These are phyloP conservation scores for Waltiozyma sp. DNA, from an alignment of 1,139 yeast genomes.

Conservation along the genomic window DNA sequence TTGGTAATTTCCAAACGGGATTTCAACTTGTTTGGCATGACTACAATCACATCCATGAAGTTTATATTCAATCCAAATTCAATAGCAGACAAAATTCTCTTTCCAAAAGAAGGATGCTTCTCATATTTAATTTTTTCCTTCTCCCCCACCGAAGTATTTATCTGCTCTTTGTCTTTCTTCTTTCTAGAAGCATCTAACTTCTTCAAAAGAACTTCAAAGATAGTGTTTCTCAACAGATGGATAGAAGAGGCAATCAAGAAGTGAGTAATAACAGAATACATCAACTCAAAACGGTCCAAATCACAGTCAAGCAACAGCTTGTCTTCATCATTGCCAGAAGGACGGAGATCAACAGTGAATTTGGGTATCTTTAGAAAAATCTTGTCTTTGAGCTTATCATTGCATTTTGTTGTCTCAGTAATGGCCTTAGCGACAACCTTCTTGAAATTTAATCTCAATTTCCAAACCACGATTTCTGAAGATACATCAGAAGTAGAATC, in stretches of 20 bases:
- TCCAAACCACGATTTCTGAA: slow-evolving; percentile 8
- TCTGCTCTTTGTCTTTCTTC: slow-evolving; percentile 15
- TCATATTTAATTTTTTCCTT: slow-evolving; percentile 5
- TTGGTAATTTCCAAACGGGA: slow-evolving; percentile 35
- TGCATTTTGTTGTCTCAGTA: slow-evolving; percentile 22
- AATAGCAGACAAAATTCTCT: slow-evolving; percentile 3
- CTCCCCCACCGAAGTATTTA: slow-evolving; percentile 11
- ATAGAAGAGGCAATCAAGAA: slow-evolving; percentile 45
- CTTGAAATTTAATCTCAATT: slow-evolving; percentile 1
- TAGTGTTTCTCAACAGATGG: slow-evolving; percentile 38
- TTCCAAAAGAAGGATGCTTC: slow-evolving; percentile 4
- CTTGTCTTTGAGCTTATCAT: slow-evolving; percentile 19
- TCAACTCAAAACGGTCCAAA: slow-evolving; percentile 24
- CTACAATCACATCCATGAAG: slow-evolving; percentile 19
- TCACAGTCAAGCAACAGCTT: slow-evolving; percentile 23
- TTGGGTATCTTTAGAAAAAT: slow-evolving; percentile 21
- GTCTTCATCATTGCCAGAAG: slow-evolving; percentile 19
- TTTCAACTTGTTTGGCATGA: slow-evolving; percentile 38
- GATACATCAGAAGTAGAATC: slow-evolving; percentile 14
- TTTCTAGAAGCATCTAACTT: slow-evolving; percentile 15
- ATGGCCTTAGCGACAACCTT: slow-evolving; percentile 18
- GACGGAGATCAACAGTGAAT: slow-evolving; percentile 17
- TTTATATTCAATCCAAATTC: slow-evolving; percentile 8
- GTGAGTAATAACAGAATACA: slow-evolving; percentile 38
- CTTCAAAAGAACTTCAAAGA: slow-evolving; percentile 27